These are phyloP conservation scores for Neocatenulostroma microsporum DNA, from an alignment of 2,329 filamentous ascomycete species.

Conservation along the genomic window DNA sequence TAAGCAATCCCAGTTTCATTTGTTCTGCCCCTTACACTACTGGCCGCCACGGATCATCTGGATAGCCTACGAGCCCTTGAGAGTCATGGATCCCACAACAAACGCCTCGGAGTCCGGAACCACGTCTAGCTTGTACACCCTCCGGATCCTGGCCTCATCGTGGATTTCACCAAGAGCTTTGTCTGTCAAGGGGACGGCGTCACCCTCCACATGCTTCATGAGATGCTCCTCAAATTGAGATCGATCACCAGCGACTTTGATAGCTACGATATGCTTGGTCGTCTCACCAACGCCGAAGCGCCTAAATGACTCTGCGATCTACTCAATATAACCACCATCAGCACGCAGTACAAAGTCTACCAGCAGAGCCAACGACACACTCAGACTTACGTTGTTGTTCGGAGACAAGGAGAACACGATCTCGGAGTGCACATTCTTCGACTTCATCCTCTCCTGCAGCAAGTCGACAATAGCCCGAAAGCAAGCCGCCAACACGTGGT, in stretches of 20 bases:
- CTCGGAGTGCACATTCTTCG: constrained; percentile 82
- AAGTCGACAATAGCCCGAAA: constrained; percentile 68
- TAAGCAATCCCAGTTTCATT: too few species aligned
- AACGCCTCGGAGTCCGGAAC: constrained; percentile 55
- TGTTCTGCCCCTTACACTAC: too few species aligned
- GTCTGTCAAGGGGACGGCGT: constrained; percentile 53
- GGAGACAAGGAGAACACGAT: constrained; percentile 72
- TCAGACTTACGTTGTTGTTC: constrained; percentile 76
- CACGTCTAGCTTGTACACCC: constrained; percentile 76
- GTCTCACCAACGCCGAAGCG: constrained; percentile 71
- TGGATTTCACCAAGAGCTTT: constrained; percentile 51
- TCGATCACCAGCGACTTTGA: constrained; percentile 60
- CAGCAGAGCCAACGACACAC: too few species aligned
- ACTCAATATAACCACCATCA: too few species aligned
- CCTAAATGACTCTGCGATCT: constrained; percentile 90
- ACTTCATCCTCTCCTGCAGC: constrained; percentile 57
- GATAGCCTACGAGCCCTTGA: constrained; percentile 50
- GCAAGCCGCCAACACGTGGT: constrained; percentile 65
- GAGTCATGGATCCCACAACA: constrained; percentile 68
- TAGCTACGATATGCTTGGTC: constrained; percentile 63
- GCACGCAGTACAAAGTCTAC: too few species aligned
- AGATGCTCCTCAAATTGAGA: constrained; percentile 53
- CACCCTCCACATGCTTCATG: constrained; percentile 53
- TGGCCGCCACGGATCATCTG: too few species aligned
- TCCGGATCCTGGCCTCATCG: constrained; percentile 64